Conservation (phyloP, 768 basidiomycete species). For the Psilocybe tampanensis region DNA sequence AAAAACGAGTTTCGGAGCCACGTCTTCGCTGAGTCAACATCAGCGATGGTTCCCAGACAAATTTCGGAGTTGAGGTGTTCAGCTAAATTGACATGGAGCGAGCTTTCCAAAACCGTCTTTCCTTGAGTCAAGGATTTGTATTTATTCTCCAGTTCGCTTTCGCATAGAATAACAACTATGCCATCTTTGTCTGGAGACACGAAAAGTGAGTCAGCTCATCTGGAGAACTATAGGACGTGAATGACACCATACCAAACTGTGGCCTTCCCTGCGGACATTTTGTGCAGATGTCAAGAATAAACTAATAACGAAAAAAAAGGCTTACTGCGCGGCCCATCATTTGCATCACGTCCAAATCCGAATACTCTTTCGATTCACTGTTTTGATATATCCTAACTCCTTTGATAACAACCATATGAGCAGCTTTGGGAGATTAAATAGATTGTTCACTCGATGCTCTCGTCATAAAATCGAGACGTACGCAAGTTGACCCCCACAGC, state of each 20-base stretch:
- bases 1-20: slow-evolving; percentile 91
- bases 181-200: slow-evolving; percentile 78
- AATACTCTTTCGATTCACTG: slow-evolving; percentile 74
- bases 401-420: slow-evolving; percentile 91
- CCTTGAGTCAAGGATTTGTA: slow-evolving; percentile 73
- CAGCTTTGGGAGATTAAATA: slow-evolving; percentile 51
- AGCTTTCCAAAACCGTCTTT: slow-evolving; percentile 81
- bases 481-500: slow-evolving; percentile 97
- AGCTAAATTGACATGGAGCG: slow-evolving; percentile 76
- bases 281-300: not conserved
- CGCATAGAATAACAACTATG: slow-evolving; percentile 82
- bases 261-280: slow-evolving; percentile 67
- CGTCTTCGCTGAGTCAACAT: slow-evolving; percentile 65
- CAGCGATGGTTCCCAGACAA: slow-evolving; percentile 79
- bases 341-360: slow-evolving; percentile 91
- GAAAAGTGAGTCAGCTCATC: no score
- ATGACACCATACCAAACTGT: slow-evolving; percentile 81
- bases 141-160: slow-evolving; percentile 68
- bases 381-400: slow-evolving; percentile 85
- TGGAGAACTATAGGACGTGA: not conserved
- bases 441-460: not conserved
- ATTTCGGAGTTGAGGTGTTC: slow-evolving; percentile 97
- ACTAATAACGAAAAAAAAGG: not conserved
- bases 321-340: slow-evolving; percentile 94
- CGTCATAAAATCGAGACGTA: slow-evolving; percentile 36